Evolutionary conservation across 805 yeast genomes (phyloP).

Genomic region (Myxozyma geophila): DNA sequence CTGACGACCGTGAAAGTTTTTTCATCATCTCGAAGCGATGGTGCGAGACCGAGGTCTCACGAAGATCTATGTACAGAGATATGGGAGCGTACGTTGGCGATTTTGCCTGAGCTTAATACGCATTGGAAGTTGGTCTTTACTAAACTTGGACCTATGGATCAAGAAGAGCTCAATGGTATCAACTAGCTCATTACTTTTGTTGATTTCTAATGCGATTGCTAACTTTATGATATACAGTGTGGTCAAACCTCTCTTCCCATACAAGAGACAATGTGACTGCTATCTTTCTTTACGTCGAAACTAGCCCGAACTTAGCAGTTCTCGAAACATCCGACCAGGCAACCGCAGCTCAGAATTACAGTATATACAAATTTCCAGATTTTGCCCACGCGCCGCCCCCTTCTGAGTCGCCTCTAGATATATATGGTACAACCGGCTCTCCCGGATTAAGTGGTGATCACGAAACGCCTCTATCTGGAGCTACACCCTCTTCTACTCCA

Average conservation of each 20-base stretch:
- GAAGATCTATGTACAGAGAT: conserved; percentile 44
- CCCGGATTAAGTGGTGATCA: conserved; percentile 17
- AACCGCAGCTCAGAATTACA: conserved; percentile 12
- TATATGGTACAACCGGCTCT: conserved; percentile 28
- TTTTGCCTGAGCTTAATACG: conserved; percentile 36
- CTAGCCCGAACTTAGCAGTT: conserved; percentile 31
- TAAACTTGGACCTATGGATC: conserved; percentile 46
- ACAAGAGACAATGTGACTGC: conserved; percentile 19
- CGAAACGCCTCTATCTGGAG: conserved; percentile 24
- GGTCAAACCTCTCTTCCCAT: conserved; percentile 34
- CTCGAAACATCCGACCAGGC: conserved; percentile 22
- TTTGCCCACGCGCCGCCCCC: conserved; percentile 25
- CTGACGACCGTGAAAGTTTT: conserved; percentile 63
- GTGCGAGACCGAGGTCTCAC: conserved; percentile 36
- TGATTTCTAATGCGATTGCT: neutral
- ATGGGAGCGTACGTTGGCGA: conserved; percentile 44
- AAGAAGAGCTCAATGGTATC: conserved; percentile 40
- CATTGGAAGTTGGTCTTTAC: conserved; percentile 46
- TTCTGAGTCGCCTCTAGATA: conserved; percentile 42
- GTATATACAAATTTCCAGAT: conserved; percentile 23
- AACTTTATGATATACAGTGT: conserved; percentile 13
- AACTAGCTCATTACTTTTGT: neutral
- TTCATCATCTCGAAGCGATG: conserved; percentile 35
- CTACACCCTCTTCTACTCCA: conserved; percentile 30
- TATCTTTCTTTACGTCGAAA: conserved; percentile 24